These are phyloP conservation scores for Cladochytrium replicatum DNA, from an alignment of 192 early-diverging fungal species.

Conservation along the genomic window DNA sequence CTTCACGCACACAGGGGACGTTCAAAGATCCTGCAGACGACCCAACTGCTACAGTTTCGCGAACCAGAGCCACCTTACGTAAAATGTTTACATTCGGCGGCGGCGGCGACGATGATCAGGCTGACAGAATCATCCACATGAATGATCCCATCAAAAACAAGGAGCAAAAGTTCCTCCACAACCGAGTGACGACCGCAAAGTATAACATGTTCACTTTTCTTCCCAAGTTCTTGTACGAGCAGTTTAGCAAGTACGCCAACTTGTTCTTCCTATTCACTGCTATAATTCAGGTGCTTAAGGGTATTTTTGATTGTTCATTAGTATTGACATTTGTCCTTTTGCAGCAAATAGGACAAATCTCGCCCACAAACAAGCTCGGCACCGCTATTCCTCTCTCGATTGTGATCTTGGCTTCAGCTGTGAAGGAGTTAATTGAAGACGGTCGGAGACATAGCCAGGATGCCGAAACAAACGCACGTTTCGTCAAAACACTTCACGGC, in stretches of 20 bases:
- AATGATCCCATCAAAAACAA: slow-evolving; percentile 74
- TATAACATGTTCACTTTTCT: slow-evolving; percentile 90
- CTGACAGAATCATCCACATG: slow-evolving; percentile 74
- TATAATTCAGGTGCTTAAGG: slow-evolving; percentile 65
- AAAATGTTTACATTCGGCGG: slow-evolving; percentile 2
- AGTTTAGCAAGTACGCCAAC: slow-evolving; percentile 99
- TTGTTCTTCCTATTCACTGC: slow-evolving; percentile 98
- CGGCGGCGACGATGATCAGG: slow-evolving; percentile 31
- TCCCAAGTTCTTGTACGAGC: slow-evolving; percentile 91
- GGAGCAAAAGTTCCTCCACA: slow-evolving; percentile 77
- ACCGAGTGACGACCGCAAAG: slow-evolving; percentile 90
- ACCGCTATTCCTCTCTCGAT: slow-evolving; percentile 76
- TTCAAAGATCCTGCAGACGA: too few species aligned
- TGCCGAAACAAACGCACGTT: slow-evolving; percentile 29
- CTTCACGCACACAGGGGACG: too few species aligned
- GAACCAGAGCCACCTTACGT: too few species aligned
- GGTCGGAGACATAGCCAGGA: slow-evolving; percentile 36
- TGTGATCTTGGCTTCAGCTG: slow-evolving; percentile 78
- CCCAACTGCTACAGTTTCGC: too few species aligned
- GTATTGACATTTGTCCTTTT: slow-evolving; percentile 2
- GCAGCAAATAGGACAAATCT: slow-evolving; percentile 89
- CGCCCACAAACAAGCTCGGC: slow-evolving; percentile 83
- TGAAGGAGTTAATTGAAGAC: slow-evolving; percentile 94
- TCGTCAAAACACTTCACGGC: slow-evolving; percentile 30
- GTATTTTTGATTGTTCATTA: background rate